Conservation (phyloP, 352 stramenopile species). For the Globisporangium viniferum region DNA sequence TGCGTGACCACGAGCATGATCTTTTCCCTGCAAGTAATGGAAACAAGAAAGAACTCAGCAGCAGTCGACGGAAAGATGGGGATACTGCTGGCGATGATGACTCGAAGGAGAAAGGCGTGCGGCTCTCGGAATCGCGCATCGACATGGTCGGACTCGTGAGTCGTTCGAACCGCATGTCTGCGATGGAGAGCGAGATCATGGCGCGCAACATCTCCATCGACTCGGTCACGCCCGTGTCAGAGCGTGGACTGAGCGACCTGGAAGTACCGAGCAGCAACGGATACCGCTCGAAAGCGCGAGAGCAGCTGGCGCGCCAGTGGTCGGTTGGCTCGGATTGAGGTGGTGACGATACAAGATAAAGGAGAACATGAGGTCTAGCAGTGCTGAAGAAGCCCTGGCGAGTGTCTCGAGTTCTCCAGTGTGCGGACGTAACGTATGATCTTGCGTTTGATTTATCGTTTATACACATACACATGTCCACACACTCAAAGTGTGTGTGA, state of each 20-base stretch:
- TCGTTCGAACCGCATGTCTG: constrained; percentile 9
- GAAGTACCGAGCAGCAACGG: constrained; percentile 52
- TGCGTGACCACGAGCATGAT: constrained; percentile 46
- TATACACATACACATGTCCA: constrained; percentile 6
- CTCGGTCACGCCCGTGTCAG: constrained; percentile 42
- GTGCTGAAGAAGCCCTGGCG: background rate
- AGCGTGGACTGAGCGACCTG: constrained; percentile 23
- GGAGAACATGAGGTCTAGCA: background rate
- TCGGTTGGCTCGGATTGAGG: constrained; percentile 40
- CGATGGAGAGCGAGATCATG: constrained; percentile 10
- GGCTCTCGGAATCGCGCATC: constrained; percentile 33
- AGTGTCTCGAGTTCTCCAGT: background rate
- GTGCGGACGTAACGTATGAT: constrained; percentile 2
- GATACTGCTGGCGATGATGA: constrained; percentile 8
- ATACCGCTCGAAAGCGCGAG: constrained; percentile 49
- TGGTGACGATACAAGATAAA: background rate
- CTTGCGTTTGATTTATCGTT: constrained; percentile 10
- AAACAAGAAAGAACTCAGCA: background rate
- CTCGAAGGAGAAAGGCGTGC: constrained; percentile 13
- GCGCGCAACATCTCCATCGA: constrained; percentile 35
- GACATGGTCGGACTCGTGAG: constrained; percentile 17
- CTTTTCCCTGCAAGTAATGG: constrained; percentile 30
- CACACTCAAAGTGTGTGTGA: background rate
- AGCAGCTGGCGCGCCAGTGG: constrained; percentile 60
- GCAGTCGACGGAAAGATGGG: background rate